These are phyloP conservation scores for Oenanthe javanica DNA, from an alignment of 140 eudicot species.

Conservation along the genomic window DNA sequence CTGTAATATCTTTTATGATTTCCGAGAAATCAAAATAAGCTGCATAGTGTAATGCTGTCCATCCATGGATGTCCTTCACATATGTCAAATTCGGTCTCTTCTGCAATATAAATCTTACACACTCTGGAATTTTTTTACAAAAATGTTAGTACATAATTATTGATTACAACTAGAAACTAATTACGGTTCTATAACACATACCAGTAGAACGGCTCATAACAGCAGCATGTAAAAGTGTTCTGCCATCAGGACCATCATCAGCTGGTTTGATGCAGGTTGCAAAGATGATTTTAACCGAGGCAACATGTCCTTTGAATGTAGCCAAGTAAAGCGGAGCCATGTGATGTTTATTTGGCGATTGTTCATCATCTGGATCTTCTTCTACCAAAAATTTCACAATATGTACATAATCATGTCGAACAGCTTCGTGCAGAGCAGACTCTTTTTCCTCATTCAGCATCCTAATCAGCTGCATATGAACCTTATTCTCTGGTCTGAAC, in stretches of 20 bases:
- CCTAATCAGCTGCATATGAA: not conserved
- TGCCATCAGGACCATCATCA: slow-evolving; percentile 7
- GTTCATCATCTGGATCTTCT: slow-evolving; percentile 1
- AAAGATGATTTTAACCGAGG: not conserved
- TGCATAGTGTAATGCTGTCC: slow-evolving; percentile 28
- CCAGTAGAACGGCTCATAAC: not conserved
- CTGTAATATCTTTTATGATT: not conserved
- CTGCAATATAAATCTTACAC: not conserved
- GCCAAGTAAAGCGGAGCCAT: slow-evolving; percentile 20
- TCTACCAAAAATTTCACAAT: slow-evolving; percentile 7
- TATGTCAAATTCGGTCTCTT: slow-evolving; percentile 3
- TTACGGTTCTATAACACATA: not conserved
- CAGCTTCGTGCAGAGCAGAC: slow-evolving; percentile 20
- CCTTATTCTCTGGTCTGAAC: not conserved
- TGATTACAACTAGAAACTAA: not conserved
- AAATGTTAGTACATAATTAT: not conserved
- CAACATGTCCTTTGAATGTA: not conserved
- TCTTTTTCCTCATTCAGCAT: slow-evolving; percentile 2
- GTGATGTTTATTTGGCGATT: not conserved
- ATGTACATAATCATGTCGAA: not conserved
- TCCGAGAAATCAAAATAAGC: not conserved
- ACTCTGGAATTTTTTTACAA: not conserved
- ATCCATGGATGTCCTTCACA: slow-evolving; percentile 8
- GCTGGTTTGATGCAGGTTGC: not conserved
- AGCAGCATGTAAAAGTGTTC: slow-evolving; percentile 21